Evolutionary conservation across 768 basidiomycete genomes (phyloP), one percentile per base, ranked within the genome.

Genomic region (Suillus weaverae): DNA sequence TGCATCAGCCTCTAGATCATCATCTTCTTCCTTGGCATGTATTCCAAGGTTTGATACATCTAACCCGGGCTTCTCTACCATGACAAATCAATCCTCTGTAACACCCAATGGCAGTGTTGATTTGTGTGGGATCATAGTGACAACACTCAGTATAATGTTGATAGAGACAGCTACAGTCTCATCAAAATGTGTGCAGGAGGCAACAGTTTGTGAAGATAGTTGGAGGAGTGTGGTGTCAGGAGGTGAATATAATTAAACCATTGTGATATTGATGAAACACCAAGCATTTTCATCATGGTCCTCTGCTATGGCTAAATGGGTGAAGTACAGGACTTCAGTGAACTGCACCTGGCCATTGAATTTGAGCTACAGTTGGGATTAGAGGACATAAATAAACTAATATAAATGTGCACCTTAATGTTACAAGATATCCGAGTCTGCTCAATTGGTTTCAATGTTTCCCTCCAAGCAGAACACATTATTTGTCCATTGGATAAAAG

Each of bases 101-200:
- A 38, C 26, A 20, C 64, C 30, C 5, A 13, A 9, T 11, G 2
- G 16, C 3, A 65, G 26, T 14, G 22, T 63, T 13, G 65, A 39
- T 11, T 65, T 71, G 14, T 71, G 67, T 0, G 71, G 72, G 2
- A 71, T 54, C 72, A 76, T 69, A 46, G 70, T 69, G 10, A 76
- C 64, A 11, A 70, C 66, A 3, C 68, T 62, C 1, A 41, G 10
- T 38, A 76, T 74, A 5, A 18, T 14, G 4, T 61, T 67, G 11
- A 69, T 35, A 22, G 63, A 48, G 35, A 74, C 51, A 32, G 72
- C 66, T 7, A 54, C 16, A 1, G 70, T 46, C n/a, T 73, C 64
- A 35, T 72, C 70, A 10, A 63, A 67, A 48, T 67, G 69, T 14
- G 48, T 35, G 60, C 67, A 71, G 5, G 70, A 35, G 36, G 62